phyloP scores from a whole-genome alignment of 2,329 filamentous ascomycete genomes.

The Tolypocladium ovalisporum region DNA sequence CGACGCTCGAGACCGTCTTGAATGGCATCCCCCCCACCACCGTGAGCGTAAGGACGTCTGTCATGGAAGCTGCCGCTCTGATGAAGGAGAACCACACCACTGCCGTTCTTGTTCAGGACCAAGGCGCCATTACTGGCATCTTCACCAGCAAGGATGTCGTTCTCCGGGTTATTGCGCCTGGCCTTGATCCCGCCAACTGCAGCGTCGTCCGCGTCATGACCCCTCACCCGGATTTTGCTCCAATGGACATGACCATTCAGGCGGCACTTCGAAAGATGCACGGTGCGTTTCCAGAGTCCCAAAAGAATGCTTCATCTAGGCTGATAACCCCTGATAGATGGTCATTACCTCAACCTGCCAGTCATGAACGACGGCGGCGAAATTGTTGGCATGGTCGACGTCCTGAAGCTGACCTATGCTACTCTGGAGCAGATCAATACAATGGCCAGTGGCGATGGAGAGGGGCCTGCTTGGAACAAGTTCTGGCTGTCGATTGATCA shows the following conservation, averaged over 20 bases:
- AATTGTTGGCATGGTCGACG: conserved; percentile 99
- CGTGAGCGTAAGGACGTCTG: conserved; percentile 89
- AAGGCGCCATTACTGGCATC: conserved; percentile 94
- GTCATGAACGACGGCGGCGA: conserved; percentile 97
- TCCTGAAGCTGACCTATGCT: conserved; percentile 94
- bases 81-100: conserved; percentile 99
- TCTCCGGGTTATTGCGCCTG: conserved; percentile 91
- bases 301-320: neutral
- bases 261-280: conserved; percentile 98
- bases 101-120: conserved; percentile 89
- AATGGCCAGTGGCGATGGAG: conserved; percentile 78
- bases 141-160: conserved; percentile 99
- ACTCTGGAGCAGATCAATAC: conserved; percentile 97
- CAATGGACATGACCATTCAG: conserved; percentile 98
- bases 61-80: conserved; percentile 85
- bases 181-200: conserved; percentile 86
- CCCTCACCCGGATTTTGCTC: conserved; percentile 95
- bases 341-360: conserved; percentile 93
- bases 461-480: conserved; percentile 98
- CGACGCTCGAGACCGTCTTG: conserved; percentile 87
- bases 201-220: conserved; percentile 99
- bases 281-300: conserved; percentile 44
- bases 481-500: conserved; percentile 96
- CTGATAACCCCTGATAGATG: conserved; percentile 45
- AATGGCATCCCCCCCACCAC: conserved; percentile 88